Base-by-base conservation (phyloP, 2,329 filamentous ascomycete genomes). In the Pseudocercospora pini-densiflorae region DNA sequence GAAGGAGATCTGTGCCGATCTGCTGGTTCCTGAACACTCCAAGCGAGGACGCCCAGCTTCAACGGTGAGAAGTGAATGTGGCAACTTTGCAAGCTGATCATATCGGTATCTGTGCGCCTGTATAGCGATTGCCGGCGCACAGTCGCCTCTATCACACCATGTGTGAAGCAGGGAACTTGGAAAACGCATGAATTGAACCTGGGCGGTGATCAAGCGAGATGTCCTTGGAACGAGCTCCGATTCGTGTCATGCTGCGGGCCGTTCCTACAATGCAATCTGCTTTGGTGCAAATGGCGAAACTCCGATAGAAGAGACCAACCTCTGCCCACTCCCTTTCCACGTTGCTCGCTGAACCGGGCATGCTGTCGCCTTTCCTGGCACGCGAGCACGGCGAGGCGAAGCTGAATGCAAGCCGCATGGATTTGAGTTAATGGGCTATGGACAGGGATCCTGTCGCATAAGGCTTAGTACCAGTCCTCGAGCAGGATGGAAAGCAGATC, bases 401-500 rank as follows among this genome's bases (percentile, higher is more conserved):
- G 62, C 55, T 40, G 33, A 33, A 47, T n/a, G 31, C 33, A 14
- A 36, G 40, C 55, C 62, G 55, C 45, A 43, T 62, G 53, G 27
- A 51, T 60, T 61, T 43, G 16, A 27, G 51, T 53, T 58, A 47
- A 62, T 58, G 8, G 40, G 43, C 47, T 62, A 65, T 61, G 40
- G 23, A 57, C 63, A 27, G 31, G 63, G 58, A 61, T 54, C 1
- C 31, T 14, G 40, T 58, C 23, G 24, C 40, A 49, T 36, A 47
- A 45, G 36, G 45, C 45, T 55, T 55, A 24, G 31, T 59, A 57
- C 49, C 31, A 24, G 19, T 65, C 2, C 33, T 61, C 16, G 27
- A 36, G 54, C 64, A 63, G 40, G 24, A 54, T 51, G 63, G 62
- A n/a, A 14, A 21, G 58, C 57, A 65, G 63, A 53, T 61, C 27